A percentile compares a stretch with the other conserved stretches of the same genome.
These are phyloP conservation scores for Xylaria polymorpha DNA, from an alignment of 2,329 filamentous ascomycete genomes.

Conservation along the genomic window DNA sequence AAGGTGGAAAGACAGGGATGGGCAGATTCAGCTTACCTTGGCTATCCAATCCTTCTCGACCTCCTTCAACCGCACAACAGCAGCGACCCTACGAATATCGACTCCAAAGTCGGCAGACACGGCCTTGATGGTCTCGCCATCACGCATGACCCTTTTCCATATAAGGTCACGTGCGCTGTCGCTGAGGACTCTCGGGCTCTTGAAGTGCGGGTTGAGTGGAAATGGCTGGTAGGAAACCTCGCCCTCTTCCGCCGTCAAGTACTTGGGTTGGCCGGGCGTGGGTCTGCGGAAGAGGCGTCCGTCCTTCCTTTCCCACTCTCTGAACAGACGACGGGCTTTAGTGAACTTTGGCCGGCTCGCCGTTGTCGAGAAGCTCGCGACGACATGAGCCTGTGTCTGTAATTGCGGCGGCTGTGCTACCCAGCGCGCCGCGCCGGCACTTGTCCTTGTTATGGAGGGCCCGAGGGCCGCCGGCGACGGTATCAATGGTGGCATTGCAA, in stretches of 20 bases:
- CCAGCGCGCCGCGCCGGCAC: constrained; percentile 26
- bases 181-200: constrained; percentile 77
- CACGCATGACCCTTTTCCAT: constrained; percentile 73
- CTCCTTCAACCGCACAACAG: constrained; percentile 86
- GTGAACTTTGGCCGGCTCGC: constrained; percentile 41
- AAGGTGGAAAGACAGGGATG: constrained; percentile 2
- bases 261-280: constrained; percentile 33
- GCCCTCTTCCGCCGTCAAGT: constrained; percentile 23
- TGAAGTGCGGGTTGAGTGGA: constrained; percentile 77
- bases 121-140: constrained; percentile 76
- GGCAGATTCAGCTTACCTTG: constrained; percentile 71
- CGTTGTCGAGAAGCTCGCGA: constrained; percentile 48
- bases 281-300: constrained; percentile 36
- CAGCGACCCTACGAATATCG: constrained; percentile 85
- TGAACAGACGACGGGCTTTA: constrained; percentile 43
- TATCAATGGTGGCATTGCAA: constrained; percentile 47
- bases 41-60: constrained; percentile 81
- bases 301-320: constrained; percentile 38
- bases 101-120: constrained; percentile 82
- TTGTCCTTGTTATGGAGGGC: constrained; percentile 24
- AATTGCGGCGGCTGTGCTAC: constrained; percentile 20
- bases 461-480: constrained; percentile 36
- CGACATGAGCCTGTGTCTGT: constrained; percentile 25
- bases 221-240: constrained; percentile 65
- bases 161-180: constrained; percentile 79